Evolutionary conservation across 2,329 filamentous ascomycete species (phyloP).

Genomic region (Mycosphaerelloides madeirae): DNA sequence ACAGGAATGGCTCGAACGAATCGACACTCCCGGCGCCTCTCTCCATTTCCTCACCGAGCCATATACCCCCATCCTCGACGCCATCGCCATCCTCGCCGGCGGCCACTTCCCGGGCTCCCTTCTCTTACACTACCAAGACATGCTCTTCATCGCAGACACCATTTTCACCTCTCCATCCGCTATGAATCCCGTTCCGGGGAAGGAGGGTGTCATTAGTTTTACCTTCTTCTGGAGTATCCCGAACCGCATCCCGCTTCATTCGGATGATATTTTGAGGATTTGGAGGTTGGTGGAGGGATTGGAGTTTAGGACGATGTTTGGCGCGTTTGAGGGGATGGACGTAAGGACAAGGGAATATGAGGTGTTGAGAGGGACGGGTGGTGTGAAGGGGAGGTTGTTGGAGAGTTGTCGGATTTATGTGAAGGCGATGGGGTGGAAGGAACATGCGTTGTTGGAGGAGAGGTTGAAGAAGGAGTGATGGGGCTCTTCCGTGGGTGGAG

Average conservation of each 20-base stretch:
- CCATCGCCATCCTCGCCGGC: conserved; percentile 62
- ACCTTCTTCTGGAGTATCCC: conserved; percentile 71
- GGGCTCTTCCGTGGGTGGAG: no score
- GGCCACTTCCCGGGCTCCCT: conserved; percentile 74
- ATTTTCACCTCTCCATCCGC: conserved; percentile 59
- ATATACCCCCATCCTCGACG: conserved; percentile 32
- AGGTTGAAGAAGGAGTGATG: no score
- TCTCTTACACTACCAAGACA: conserved; percentile 57
- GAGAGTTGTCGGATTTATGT: conserved; percentile 72
- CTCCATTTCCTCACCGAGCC: conserved; percentile 41
- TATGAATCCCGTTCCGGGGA: conserved; percentile 15
- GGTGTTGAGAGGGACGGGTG: conserved; percentile 13
- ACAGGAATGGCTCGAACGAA: conserved; percentile 60
- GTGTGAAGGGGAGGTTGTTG: conserved; percentile 56
- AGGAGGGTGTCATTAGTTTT: conserved; percentile 47
- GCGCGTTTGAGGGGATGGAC: conserved; percentile 60
- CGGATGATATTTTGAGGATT: conserved; percentile 59
- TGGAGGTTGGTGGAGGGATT: conserved; percentile 59
- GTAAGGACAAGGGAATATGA: conserved; percentile 43
- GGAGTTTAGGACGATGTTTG: conserved; percentile 60
- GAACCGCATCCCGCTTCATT: conserved; percentile 64
- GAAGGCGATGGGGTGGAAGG: conserved; percentile 24
- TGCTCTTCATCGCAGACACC: conserved; percentile 69
- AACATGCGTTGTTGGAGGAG: conserved; percentile 18
- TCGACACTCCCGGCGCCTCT: conserved; percentile 36